Evolutionary conservation across 495 filamentous ascomycete genomes (phyloP), one percentile per base, ranked within the genome.

Genomic region (Hypoxylon crocopeplum): DNA sequence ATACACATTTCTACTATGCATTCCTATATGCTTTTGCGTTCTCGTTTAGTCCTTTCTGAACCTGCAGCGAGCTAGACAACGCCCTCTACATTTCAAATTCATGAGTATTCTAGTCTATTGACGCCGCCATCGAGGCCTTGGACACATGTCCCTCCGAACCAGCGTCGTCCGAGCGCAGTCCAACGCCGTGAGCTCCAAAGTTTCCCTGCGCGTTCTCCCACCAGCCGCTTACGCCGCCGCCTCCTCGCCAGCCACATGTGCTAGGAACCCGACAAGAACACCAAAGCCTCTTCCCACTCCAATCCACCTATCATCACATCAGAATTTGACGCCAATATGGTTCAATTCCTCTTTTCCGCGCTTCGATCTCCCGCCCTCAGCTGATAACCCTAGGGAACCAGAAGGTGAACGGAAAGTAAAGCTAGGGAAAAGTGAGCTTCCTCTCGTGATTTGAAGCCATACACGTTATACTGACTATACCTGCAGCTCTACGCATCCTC

Each of bases 401-500:
- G 85, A 92, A 20, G 56, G 68, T 74, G 86, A 94, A 68, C 85
- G 93, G 29, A 93, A 88, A 34, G 67, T 96, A 40, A 93, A 94
- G 71, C 86, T 98, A 2, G 93, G 94, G 48, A 93, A 89, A 67
- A 97, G 92, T 92, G 76, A 62, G 84, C 71, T 39, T 39, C 15
- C 32, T 6, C 32, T 34, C 3, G 13, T 6, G 13, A 34, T n/a
- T 6, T n/a, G 12, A 7, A 34, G 7, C 12, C 13, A 7, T 32
- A 22, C 33, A 5, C n/a, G n/a, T n/a, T n/a, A n/a, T n/a, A n/a
- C n/a, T n/a, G n/a, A n/a, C n/a, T n/a, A n/a, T n/a, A n/a, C n/a
- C n/a, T n/a, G n/a, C 54, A 96, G 92, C 94, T 53, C 82, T 98
- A 22, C 84, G 91, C 24, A 89, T 84, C 48, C 87, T 98, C 25